Base-by-base conservation (phyloP, 441 rosid genomes). In the Erodium chrysanthum region DNA sequence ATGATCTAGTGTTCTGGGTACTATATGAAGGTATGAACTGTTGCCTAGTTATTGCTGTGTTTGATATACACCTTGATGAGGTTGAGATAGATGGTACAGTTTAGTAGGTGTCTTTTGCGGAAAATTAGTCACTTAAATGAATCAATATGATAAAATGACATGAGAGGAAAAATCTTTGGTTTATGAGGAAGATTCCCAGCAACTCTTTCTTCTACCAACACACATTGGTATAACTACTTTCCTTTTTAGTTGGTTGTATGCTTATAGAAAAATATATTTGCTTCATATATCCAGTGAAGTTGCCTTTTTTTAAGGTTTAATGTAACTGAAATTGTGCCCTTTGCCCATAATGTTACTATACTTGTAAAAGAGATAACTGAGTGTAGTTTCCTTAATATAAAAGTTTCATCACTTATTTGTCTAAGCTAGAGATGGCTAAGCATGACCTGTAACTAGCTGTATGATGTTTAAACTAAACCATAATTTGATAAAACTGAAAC, bases 221-320 rank as follows among this genome's bases (percentile, higher is more conserved):
- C 15, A 59, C 17, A 59, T 12, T 2, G 12, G 25, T 23, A 11
- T n/a, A 22, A 4, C 63, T 21, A 1, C n/a, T 54, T 54, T 58
- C 9, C 64, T 22, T 23, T 58, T 23, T 59, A 12, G 64, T 59
- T 59, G 64, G 64, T 23, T 59, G 15, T 5, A 23, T 59, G 64
- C 6, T 11, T 23, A 23, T 59, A 4, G 64, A 21, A 25, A 59
- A 59, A 59, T 22, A 59, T 11, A 9, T 59, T 21, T 58, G 62
- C 2, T 58, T 22, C 62, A 21, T 56, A 56, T 52, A 1, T 52
- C 23, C 59, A 59, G 7, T 11, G 12, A 23, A 0, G 17, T 23
- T 59, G 60, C 23, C 60, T 23, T 59, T 12, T 59, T 7, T 7
- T 5, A 14, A 20, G 62, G n/a, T 56, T 7, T 56, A 21, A 20